phyloP scores from a whole-genome alignment of 2,329 filamentous ascomycete species.

The Blastomyces gilchristii region DNA sequence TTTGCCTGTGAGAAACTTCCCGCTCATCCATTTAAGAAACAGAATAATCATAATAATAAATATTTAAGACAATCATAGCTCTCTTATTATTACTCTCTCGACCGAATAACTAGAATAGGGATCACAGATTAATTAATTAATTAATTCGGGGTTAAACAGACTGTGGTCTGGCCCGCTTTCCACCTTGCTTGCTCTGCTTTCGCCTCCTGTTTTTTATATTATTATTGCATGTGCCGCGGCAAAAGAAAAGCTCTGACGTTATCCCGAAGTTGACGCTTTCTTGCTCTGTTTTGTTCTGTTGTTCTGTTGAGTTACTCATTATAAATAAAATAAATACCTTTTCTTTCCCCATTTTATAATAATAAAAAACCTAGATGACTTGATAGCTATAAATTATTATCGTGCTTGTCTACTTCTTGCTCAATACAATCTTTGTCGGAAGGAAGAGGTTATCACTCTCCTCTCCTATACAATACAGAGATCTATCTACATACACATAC shows the following conservation, averaged over 20 bases:
- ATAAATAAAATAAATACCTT: too few species aligned
- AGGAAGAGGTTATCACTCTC: background rate
- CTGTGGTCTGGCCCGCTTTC: background rate
- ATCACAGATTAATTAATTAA: background rate
- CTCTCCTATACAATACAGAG: background rate
- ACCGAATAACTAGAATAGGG: background rate
- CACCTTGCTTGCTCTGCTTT: background rate
- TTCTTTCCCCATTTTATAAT: too few species aligned
- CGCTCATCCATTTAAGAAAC: too few species aligned
- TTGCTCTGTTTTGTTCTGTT: background rate
- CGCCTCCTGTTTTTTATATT: background rate
- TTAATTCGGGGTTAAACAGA: background rate
- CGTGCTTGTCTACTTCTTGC: background rate
- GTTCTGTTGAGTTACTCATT: too few species aligned
- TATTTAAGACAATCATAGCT: too few species aligned
- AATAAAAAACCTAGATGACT: background rate
- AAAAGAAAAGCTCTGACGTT: conserved; percentile 4
- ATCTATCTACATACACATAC: too few species aligned
- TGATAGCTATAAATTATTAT: background rate
- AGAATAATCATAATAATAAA: too few species aligned
- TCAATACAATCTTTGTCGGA: background rate
- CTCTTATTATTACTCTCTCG: background rate
- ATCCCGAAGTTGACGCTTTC: background rate
- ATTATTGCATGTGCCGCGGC: background rate
- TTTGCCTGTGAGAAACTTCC: too few species aligned